Evolutionary conservation across 352 stramenopile species (phyloP), one percentile per base, ranked within the genome.

Genomic region (Pythium guiyangense): DNA sequence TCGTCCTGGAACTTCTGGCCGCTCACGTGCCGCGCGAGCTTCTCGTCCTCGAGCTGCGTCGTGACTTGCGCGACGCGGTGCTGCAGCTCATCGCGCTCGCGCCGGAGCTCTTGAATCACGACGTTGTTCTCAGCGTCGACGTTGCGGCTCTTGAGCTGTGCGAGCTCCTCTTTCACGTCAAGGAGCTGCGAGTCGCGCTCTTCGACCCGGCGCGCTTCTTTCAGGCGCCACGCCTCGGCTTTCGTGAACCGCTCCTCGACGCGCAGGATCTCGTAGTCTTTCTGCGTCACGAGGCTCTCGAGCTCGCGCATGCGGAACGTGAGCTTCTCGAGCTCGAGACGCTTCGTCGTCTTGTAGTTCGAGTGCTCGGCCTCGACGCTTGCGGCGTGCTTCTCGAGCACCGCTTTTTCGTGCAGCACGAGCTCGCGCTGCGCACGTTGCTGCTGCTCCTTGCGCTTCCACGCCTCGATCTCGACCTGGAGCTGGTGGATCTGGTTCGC

Each of bases 201-300:
- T 54, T 85, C 74, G 22, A 85, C 74, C 2, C 74, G 70, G 10
- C 69, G 62, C 17, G 67, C 66, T 71, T 84, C 73, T 42, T 80
- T 80, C 14, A 67, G 55, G 10, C 70, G 65, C 73, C 73, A 84
- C 12, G 69, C 54, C 56, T 84, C 73, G 1, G 73, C 73, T 57
- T 74, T 80, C 18, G 63, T 56, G 50, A 80, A 84, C 22, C 63
- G 63, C 52, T 84, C 73, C 57, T 84, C 66, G 9, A 77, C 51
- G 11, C 70, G 66, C 20, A 57, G 53, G 15, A 64, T 52, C 59
- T 85, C 74, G 54, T 85, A 85, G 26, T 85, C 74, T 46, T 77
- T 83, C 54, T 80, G 72, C 0, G 70, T 65, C 46, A 79, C 61
- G 25, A 73, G 63, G 17, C 63, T 74, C 59, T 85, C 74, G 8